Evolutionary conservation across 768 basidiomycete species (phyloP).

Genomic region (Mycena sanguinolenta): DNA sequence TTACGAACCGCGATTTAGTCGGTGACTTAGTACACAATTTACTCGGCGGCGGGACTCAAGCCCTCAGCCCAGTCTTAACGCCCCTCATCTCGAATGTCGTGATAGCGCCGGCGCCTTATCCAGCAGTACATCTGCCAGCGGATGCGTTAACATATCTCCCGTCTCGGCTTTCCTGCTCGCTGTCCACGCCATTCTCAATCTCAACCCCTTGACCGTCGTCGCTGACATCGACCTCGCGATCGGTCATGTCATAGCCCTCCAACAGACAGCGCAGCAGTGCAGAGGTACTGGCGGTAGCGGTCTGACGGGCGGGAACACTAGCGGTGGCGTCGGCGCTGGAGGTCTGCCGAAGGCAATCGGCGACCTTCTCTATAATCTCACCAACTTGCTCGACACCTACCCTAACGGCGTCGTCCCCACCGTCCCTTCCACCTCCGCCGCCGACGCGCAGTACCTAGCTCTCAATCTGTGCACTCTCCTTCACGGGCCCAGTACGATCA

Average conservation of each 20-base stretch:
- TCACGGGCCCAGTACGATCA: neutral
- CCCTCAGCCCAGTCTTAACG: too few species aligned
- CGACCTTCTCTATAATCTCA: slow-evolving; percentile 13
- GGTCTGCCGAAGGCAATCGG: neutral
- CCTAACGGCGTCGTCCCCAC: slow-evolving; percentile 8
- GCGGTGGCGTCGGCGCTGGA: neutral
- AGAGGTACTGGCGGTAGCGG: neutral
- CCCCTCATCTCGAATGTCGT: too few species aligned
- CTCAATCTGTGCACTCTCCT: slow-evolving; percentile 14
- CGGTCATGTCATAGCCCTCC: neutral
- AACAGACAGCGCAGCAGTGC: neutral
- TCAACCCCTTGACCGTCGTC: neutral
- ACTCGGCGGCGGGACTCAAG: neutral
- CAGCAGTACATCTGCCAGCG: neutral
- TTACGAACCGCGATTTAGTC: neutral
- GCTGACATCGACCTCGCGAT: slow-evolving; percentile 2
- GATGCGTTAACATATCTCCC: neutral
- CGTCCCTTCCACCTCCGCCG: slow-evolving; percentile 5
- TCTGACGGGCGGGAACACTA: too few species aligned
- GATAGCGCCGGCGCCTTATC: neutral
- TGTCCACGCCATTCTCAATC: neutral
- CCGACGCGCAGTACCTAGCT: neutral
- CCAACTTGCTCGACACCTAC: neutral
- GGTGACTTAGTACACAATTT: too few species aligned
- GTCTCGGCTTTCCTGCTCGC: neutral